Evolutionary conservation across 176 grass and related monocot genomes (phyloP).

Genomic region (Sorghum bicolor): DNA sequence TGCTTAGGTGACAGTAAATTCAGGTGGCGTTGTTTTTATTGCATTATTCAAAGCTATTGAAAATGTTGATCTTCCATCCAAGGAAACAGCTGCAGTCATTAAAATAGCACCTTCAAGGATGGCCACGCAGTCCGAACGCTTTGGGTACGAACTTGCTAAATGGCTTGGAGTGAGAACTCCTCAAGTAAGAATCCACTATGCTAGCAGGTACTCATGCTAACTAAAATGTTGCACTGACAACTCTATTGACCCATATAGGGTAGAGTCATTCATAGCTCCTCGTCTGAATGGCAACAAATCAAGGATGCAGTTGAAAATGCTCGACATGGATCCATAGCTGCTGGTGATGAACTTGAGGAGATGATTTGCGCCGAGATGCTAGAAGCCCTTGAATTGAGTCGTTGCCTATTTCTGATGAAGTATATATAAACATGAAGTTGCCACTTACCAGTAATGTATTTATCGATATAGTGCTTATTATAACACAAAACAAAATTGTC

Average conservation of each 20-base stretch:
- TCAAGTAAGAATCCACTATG: conserved; percentile 54
- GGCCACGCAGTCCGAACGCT: conserved; percentile 93
- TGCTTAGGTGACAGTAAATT: conserved; percentile 92
- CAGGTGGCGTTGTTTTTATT: conserved; percentile 89
- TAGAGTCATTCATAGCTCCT: conserved; percentile 81
- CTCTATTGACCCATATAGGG: conserved; percentile 49
- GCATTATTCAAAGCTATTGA: conserved; percentile 56
- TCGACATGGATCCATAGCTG: conserved; percentile 34
- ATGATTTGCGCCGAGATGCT: conserved; percentile 76
- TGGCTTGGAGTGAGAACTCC: conserved; percentile 86
- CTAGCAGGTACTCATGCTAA: conserved; percentile 6
- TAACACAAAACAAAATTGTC: background rate
- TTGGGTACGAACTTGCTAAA: conserved; percentile 93
- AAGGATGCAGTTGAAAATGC: conserved; percentile 87
- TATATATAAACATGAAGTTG: conserved; percentile 49
- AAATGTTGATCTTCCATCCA: conserved; percentile 34
- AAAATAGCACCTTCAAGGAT: conserved; percentile 96
- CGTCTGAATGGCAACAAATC: conserved; percentile 80
- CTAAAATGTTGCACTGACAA: conserved; percentile 19
- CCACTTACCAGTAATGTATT: conserved; percentile 17
- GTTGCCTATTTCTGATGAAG: conserved; percentile 96
- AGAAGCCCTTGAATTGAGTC: conserved; percentile 84
- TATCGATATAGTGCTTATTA: background rate
- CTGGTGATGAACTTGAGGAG: conserved; percentile 64
- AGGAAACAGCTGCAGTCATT: conserved; percentile 81